Conservation (phyloP, 2,329 filamentous ascomycete species). For the Cladophialophora carrionii region DNA sequence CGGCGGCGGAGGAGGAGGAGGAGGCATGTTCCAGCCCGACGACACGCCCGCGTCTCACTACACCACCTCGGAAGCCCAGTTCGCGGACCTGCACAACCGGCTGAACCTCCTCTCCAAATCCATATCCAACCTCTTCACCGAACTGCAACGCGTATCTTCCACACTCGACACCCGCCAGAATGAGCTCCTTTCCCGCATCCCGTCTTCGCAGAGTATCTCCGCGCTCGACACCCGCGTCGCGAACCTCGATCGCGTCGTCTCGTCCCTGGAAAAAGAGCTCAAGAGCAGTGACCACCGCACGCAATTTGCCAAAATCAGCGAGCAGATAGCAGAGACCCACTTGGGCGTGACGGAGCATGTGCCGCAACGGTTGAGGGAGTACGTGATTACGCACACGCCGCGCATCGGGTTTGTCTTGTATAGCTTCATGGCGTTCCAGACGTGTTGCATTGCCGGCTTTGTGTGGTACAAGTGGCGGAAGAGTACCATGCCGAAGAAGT, state of each 20-base stretch:
- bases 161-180: conserved; percentile 58
- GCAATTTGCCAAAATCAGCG: conserved; percentile 58
- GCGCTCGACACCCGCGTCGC: conserved; percentile 54
- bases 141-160: conserved; percentile 57
- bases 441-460: conserved; percentile 70
- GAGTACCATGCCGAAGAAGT: conserved; percentile 84
- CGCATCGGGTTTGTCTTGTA: conserved; percentile 67
- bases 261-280: conserved; percentile 57
- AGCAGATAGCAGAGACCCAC: conserved; percentile 58
- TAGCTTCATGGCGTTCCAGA: conserved; percentile 73
- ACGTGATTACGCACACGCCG: conserved; percentile 46
- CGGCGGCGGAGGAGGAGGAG: too few species aligned
- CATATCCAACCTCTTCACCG: conserved; percentile 58
- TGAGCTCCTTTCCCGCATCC: conserved; percentile 51
- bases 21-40: conserved; percentile 45
- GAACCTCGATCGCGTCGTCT: conserved; percentile 57
- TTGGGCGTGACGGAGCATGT: conserved; percentile 56
- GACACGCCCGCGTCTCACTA: conserved; percentile 52
- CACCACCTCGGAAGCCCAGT: conserved; percentile 62
- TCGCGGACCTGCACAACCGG: conserved; percentile 81
- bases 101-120: conserved; percentile 67
- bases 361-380: conserved; percentile 44
- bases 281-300: conserved; percentile 55
- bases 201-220: conserved; percentile 46
- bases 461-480: conserved; percentile 78